A percentile compares a stretch with the other conserved stretches of the same genome.
Conservation (phyloP, 1,139 yeast genomes). For the Candida neerlandica region DNA sequence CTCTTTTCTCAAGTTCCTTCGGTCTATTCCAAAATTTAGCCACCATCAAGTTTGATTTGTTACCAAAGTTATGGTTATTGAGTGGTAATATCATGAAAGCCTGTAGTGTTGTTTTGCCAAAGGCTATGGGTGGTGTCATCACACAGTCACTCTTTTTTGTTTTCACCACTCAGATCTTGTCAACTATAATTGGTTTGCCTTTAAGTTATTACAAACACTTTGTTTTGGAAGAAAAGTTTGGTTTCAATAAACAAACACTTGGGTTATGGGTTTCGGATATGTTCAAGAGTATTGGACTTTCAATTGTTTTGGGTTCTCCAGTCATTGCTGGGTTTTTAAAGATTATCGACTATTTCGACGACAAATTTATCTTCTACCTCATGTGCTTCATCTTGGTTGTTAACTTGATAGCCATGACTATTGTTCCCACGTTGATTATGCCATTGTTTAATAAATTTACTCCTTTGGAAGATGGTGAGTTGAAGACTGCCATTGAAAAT, state of each 20-base stretch:
- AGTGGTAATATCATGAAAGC: conserved; percentile 46
- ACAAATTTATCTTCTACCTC: conserved; percentile 75
- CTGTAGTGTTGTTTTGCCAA: conserved; percentile 39
- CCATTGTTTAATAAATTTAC: conserved; percentile 91
- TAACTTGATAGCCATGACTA: conserved; percentile 72
- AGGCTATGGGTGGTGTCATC: conserved; percentile 54
- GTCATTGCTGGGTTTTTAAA: conserved; percentile 73
- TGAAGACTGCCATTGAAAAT: conserved; percentile 77
- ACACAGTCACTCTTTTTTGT: conserved; percentile 71
- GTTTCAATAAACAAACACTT: conserved; percentile 84
- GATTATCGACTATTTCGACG: conserved; percentile 79
- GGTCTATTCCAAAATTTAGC: conserved; percentile 58
- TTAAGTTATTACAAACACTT: conserved; percentile 74
- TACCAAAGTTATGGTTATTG: conserved; percentile 70
- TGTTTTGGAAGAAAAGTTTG: conserved; percentile 88
- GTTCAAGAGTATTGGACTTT: conserved; percentile 59
- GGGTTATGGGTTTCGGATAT: conserved; percentile 72
- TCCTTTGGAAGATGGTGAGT: conserved; percentile 88
- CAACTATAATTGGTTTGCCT: conserved; percentile 64
- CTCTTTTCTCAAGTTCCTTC: conserved; percentile 56
- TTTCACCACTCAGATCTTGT: conserved; percentile 42
- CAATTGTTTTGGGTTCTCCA: conserved; percentile 68
- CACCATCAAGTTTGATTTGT: conserved; percentile 59
- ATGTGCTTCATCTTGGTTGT: conserved; percentile 71
- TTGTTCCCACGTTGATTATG: conserved; percentile 81